Conservation (phyloP, 2,329 filamentous ascomycete species). For the Orbilia blumenaviensis region DNA sequence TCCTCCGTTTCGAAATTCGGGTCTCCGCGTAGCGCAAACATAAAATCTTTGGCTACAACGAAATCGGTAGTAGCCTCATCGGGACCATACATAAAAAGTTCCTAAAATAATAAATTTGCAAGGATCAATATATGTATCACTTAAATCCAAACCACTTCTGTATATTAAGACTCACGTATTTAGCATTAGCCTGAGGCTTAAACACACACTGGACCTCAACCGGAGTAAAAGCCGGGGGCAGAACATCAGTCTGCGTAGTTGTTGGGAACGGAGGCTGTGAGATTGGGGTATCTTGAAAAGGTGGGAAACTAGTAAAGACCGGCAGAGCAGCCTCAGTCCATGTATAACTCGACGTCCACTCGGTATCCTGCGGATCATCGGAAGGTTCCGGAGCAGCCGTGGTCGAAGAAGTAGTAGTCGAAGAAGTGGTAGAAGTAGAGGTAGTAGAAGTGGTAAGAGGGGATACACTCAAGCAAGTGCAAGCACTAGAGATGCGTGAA, state of each 20-base stretch:
- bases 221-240: background rate
- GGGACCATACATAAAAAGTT: background rate
- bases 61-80: background rate
- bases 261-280: slow-evolving; percentile 2
- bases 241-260: background rate
- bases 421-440: background rate
- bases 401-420: no score
- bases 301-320: background rate
- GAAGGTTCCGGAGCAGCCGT: background rate
- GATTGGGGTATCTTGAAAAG: background rate
- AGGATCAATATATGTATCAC: background rate
- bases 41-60: background rate
- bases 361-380: background rate
- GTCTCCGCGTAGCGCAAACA: background rate
- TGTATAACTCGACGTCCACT: slow-evolving; percentile 13
- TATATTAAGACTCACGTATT: background rate
- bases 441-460: background rate
- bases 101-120: background rate
- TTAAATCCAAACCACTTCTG: no score
- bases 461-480: slow-evolving; percentile 7
- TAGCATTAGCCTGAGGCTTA: background rate
- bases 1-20: slow-evolving; percentile 15
- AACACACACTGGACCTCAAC: background rate
- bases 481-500: background rate
- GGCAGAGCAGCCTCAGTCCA: slow-evolving; percentile 13